phyloP scores from a whole-genome alignment of 805 yeast genomes.

The Geotrichum ghanense region DNA sequence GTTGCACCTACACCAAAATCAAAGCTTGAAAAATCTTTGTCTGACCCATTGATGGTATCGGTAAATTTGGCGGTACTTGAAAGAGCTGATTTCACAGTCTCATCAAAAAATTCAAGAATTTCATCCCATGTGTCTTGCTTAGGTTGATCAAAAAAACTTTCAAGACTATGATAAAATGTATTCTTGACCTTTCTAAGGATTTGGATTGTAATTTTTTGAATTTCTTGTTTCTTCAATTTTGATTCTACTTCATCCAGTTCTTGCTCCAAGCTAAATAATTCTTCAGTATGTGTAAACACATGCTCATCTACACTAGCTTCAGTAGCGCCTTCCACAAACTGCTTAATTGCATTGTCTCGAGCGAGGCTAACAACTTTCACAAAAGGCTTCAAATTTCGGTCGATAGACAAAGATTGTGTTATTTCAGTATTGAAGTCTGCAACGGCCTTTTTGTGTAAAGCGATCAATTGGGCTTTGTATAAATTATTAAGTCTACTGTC shows the following conservation, averaged over 20 bases:
- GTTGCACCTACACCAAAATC: constrained; percentile 62
- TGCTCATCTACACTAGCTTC: constrained; percentile 25
- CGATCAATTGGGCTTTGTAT: constrained; percentile 31
- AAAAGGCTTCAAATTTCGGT: constrained; percentile 12
- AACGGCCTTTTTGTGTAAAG: constrained; percentile 28
- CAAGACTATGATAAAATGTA: constrained; percentile 31
- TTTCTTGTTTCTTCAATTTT: constrained; percentile 28
- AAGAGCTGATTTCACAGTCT: constrained; percentile 23
- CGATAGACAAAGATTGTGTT: constrained; percentile 7
- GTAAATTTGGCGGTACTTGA: constrained; percentile 23
- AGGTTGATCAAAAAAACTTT: constrained; percentile 40
- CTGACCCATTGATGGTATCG: background rate
- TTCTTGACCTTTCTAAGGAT: constrained; percentile 13
- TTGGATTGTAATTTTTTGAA: constrained; percentile 31
- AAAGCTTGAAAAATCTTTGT: constrained; percentile 16
- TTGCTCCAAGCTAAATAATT: constrained; percentile 18
- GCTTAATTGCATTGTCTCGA: constrained; percentile 11
- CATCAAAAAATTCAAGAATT: constrained; percentile 35
- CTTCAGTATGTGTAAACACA: constrained; percentile 19
- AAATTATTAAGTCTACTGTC: constrained; percentile 34
- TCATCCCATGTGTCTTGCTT: constrained; percentile 49
- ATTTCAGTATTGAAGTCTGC: constrained; percentile 17
- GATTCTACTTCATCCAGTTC: constrained; percentile 27
- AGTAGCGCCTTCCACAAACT: constrained; percentile 26
- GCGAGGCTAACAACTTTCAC: constrained; percentile 21